phyloP scores from a whole-genome alignment of 2,329 filamentous ascomycete species.

The Colletotrichum cuscutae region DNA sequence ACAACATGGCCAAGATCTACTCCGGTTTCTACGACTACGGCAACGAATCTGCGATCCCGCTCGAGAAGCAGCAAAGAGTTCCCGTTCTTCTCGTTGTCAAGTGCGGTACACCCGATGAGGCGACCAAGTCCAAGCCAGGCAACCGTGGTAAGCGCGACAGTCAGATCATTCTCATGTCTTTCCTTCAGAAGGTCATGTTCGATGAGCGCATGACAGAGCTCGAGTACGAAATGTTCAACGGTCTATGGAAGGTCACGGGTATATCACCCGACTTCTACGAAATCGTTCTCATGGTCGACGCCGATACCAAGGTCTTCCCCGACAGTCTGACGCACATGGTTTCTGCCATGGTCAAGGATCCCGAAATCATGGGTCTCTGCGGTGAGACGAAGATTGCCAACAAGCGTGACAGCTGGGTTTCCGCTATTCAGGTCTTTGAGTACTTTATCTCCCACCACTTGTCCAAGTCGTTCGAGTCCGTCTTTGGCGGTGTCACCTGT shows the following conservation, averaged over 20 bases:
- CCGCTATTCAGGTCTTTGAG: conserved; percentile 98
- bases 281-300: conserved; percentile 98
- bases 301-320: conserved; percentile 98
- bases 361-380: conserved; percentile 98
- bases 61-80: conserved; percentile 92
- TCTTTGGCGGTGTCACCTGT: conserved; percentile 99
- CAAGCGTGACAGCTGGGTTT: conserved; percentile 94
- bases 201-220: conserved; percentile 99
- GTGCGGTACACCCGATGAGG: conserved; percentile 91
- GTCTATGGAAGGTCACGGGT: conserved; percentile 97
- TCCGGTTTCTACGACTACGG: conserved; percentile 99
- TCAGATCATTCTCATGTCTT: conserved; percentile 99
- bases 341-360: conserved; percentile 98
- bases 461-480: conserved; percentile 96
- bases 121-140: conserved; percentile 84
- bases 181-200: conserved; percentile 99
- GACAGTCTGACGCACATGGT: conserved; percentile 99
- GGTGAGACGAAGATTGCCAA: conserved; percentile 99
- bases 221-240: conserved; percentile 99
- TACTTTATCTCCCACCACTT: conserved; percentile 99
- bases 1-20: conserved; percentile 99
- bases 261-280: conserved; percentile 99
- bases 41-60: conserved; percentile 78
- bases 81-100: conserved; percentile 98
- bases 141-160: conserved; percentile 99